These are phyloP conservation scores for Endotrypanum monterogeii DNA, from an alignment of 208 protist genomes.

Conservation along the genomic window DNA sequence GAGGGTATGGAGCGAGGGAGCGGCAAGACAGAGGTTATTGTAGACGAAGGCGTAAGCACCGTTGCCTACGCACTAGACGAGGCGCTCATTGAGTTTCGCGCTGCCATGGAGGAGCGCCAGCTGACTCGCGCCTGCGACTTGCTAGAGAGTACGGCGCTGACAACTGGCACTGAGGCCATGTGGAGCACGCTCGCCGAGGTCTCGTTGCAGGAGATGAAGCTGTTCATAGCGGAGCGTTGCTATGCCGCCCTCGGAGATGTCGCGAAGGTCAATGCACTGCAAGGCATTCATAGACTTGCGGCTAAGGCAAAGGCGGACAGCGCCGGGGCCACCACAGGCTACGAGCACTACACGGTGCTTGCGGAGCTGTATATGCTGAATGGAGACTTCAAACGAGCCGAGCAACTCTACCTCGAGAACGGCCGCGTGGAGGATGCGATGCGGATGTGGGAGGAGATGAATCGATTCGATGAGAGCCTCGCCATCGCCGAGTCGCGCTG, in stretches of 20 bases:
- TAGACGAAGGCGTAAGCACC: constrained; percentile 96
- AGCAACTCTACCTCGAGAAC: constrained; percentile 95
- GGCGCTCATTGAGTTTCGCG: constrained; percentile 96
- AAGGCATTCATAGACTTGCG: constrained; percentile 87
- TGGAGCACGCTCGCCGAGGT: constrained; percentile 91
- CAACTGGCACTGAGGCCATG: constrained; percentile 95
- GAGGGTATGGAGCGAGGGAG: constrained; percentile 95
- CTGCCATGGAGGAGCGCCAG: constrained; percentile 94
- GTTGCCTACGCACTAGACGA: constrained; percentile 96
- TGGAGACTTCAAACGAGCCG: constrained; percentile 92
- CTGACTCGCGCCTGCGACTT: constrained; percentile 92
- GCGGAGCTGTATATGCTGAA: constrained; percentile 90
- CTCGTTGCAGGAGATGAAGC: constrained; percentile 86
- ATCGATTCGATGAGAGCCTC: constrained; percentile 93
- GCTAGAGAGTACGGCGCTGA: constrained; percentile 87
- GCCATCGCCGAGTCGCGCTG: constrained; percentile 83
- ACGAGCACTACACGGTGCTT: constrained; percentile 92
- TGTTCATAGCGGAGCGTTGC: constrained; percentile 95
- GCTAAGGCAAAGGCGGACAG: constrained; percentile 55
- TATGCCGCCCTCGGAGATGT: constrained; percentile 95
- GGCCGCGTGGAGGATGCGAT: constrained; percentile 94
- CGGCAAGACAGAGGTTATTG: constrained; percentile 96
- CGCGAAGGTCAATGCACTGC: constrained; percentile 91
- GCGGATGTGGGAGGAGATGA: constrained; percentile 96
- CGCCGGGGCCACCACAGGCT: constrained; percentile 68